Base-by-base conservation (phyloP, 1,139 yeast genomes). In the Blastobotrys serpentis region DNA sequence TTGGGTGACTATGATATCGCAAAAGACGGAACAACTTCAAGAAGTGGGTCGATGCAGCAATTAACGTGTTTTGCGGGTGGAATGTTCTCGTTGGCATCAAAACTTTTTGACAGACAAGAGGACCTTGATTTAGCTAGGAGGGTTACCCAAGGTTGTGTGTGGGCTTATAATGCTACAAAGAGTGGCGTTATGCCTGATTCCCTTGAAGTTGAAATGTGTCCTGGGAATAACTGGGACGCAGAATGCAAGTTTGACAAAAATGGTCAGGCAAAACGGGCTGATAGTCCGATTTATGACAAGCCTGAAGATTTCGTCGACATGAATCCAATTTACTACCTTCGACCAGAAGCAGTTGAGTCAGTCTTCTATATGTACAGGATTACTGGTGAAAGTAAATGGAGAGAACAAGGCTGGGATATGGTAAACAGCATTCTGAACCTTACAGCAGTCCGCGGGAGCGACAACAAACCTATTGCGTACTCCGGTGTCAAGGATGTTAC, bases 301-400 rank as follows among this genome's bases (percentile, higher is more conserved):
- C 77, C 81, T 6, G 52, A 71, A 4, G 56, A 64, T 3, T 58
- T 57, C 42, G 8, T 50, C 43, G 55, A 61, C 2, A 61, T 74
- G 56, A 81, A 78, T 52, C 72, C 77, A 32, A 75, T 75, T 48
- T 82, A 79, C 59, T 67, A 82, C 46, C 76, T 86, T 54, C 74
- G 90, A 43, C 92, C 95, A 0, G 89, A 84, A 61, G 80, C 88
- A 1, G 81, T 86, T 23, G 94, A 86, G 61, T 81, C 89, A 0
- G 74, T 86, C 21, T 84, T 82, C 64, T 81, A 82, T 65, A 74
- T 85, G 73, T 85, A 82, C 65, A 74, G 92, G 58, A 70, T 84
- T 52, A 85, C 92, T 0, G 92, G 90, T 3, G 89, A 86, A 57
- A 66, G 67, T 7, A 73, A 74, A 60, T 86, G 88, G 79, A 79